These are phyloP conservation scores for Penicillium polonicum DNA, from an alignment of 2,329 filamentous ascomycete genomes.

Conservation along the genomic window DNA sequence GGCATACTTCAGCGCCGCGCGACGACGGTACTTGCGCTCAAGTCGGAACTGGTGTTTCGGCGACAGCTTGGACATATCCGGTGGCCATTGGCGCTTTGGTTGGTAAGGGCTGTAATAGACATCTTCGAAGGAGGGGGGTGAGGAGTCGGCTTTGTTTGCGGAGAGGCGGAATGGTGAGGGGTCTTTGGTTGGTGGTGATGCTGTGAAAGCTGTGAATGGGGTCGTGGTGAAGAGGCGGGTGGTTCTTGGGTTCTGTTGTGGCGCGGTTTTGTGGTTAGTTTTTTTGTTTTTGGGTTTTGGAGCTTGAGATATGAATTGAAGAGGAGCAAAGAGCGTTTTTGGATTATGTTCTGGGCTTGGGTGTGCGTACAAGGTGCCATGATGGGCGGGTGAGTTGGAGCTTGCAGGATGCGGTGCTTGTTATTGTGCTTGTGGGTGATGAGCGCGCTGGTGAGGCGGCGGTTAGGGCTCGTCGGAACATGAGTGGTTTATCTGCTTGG, in stretches of 20 bases:
- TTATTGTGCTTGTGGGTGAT: conserved; percentile 5
- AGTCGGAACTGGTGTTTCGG: conserved; percentile 67
- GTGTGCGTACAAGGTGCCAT: conserved; percentile 18
- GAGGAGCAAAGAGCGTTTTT: not conserved
- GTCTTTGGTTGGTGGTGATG: conserved; percentile 13
- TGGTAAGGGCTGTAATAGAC: conserved; percentile 57
- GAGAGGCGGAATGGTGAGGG: conserved; percentile 26
- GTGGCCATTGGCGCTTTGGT: conserved; percentile 63
- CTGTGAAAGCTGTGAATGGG: conserved; percentile 13
- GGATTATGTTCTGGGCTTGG: not conserved
- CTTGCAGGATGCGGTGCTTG: conserved; percentile 8
- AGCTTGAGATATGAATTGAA: not conserved
- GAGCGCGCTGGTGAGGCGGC: conserved; percentile 16
- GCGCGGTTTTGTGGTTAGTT: not conserved
- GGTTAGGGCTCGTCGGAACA: conserved; percentile 18
- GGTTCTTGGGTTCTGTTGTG: not conserved
- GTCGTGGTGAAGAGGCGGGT: conserved; percentile 18
- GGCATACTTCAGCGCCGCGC: conserved; percentile 60
- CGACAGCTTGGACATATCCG: conserved; percentile 61
- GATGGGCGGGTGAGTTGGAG: conserved; percentile 12
- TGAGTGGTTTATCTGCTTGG: not conserved
- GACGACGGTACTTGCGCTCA: conserved; percentile 63
- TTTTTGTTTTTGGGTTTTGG: not conserved
- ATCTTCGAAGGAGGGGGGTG: conserved; percentile 16
- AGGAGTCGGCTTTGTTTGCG: conserved; percentile 17